phyloP scores from a whole-genome alignment of 2,329 filamentous ascomycete species.

The Westerdykella aurantiaca region DNA sequence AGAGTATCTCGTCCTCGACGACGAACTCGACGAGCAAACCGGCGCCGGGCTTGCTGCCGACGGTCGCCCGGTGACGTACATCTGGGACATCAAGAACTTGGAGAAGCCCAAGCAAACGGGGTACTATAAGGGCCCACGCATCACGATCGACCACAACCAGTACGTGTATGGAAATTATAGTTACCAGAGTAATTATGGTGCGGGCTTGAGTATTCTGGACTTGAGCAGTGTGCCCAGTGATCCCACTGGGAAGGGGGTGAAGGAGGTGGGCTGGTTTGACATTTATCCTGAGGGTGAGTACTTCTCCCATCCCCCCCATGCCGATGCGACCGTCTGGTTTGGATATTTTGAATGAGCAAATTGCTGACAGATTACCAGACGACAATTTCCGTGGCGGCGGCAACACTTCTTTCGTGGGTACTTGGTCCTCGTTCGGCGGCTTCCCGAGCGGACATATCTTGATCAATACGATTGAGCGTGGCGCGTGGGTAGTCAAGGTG shows the following conservation, averaged over 20 bases:
- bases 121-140: constrained; percentile 35
- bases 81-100: constrained; percentile 31
- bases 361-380: constrained; percentile 12
- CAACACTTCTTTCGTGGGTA: constrained; percentile 38
- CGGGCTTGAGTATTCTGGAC: constrained; percentile 38
- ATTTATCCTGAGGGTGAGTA: constrained; percentile 33
- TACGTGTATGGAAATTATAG: constrained; percentile 39
- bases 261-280: constrained; percentile 40
- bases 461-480: constrained; percentile 36
- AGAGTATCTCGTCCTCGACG: constrained; percentile 30
- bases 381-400: constrained; percentile 31
- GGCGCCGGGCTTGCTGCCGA: constrained; percentile 24
- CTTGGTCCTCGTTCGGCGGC: constrained; percentile 38
- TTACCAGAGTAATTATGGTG: constrained; percentile 41
- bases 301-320: no score
- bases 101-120: constrained; percentile 37
- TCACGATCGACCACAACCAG: constrained; percentile 43
- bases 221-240: constrained; percentile 36
- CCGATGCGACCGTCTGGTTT: no score
- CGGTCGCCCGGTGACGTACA: constrained; percentile 31
- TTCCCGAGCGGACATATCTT: constrained; percentile 33
- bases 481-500: constrained; percentile 34
- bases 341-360: neutral
- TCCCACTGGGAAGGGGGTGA: constrained; percentile 34
- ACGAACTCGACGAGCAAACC: constrained; percentile 30